Evolutionary conservation across 2,329 filamentous ascomycete species (phyloP).

Genomic region (Sodiomyces alkalinus): DNA sequence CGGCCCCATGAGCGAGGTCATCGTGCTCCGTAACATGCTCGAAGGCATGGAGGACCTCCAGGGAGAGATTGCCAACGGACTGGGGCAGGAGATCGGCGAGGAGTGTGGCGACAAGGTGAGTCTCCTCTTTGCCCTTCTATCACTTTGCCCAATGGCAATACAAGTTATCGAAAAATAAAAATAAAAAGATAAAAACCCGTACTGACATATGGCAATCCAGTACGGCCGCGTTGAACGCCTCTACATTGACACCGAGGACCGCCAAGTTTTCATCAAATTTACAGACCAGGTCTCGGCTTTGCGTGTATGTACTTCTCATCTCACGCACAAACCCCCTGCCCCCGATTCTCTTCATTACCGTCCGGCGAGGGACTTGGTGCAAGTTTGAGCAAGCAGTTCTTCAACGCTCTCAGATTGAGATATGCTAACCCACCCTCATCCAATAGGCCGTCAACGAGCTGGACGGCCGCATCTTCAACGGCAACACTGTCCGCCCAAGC

Average conservation of each 20-base stretch:
- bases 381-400: too few relatives aligned
- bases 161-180: too few relatives aligned
- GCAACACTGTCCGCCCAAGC: constrained; percentile 64
- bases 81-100: constrained; percentile 91
- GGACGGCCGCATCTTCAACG: constrained; percentile 76
- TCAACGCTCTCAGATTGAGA: too few relatives aligned
- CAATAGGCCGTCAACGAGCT: constrained; percentile 80
- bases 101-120: constrained; percentile 68
- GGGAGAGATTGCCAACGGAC: constrained; percentile 56
- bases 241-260: constrained; percentile 49
- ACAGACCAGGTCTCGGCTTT: constrained; percentile 72
- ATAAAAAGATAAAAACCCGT: too few relatives aligned
- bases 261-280: constrained; percentile 84
- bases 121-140: constrained; percentile 6
- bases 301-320: constrained; percentile 41
- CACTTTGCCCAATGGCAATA: too few relatives aligned
- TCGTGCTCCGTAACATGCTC: constrained; percentile 74
- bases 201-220: too few relatives aligned
- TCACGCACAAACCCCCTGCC: too few relatives aligned
- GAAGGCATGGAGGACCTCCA: constrained; percentile 64
- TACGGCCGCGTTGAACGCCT: constrained; percentile 75
- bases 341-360: too few relatives aligned
- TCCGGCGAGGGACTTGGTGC: too few relatives aligned
- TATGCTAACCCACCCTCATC: background rate
- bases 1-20: constrained; percentile 64